A percentile compares a stretch with the other conserved stretches of the same genome.
Evolutionary conservation across 139 green algal species (phyloP).

Genomic region (Deuterostichococcus epilithicus): DNA sequence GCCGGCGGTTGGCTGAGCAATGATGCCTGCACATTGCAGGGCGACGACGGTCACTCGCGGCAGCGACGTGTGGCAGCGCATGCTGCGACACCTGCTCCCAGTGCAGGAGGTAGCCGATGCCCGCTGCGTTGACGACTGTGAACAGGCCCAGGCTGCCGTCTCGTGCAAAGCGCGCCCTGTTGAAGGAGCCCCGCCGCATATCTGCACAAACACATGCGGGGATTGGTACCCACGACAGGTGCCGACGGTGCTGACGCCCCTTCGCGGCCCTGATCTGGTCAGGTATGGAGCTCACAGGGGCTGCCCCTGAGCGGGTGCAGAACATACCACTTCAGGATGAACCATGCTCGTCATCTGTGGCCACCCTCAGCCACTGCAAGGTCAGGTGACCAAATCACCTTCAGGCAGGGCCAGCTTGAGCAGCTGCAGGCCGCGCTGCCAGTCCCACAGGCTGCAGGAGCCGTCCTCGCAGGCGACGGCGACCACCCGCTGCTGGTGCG

Average conservation of each 20-base stretch:
- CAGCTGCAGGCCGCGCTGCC: not conserved
- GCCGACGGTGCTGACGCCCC: too few species aligned
- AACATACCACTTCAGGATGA: too few species aligned
- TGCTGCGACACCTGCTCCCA: constrained; percentile 18
- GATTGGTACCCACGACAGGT: not conserved
- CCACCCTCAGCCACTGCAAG: too few species aligned
- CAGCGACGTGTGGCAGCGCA: too few species aligned
- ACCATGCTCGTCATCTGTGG: too few species aligned
- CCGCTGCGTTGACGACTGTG: constrained; percentile 6
- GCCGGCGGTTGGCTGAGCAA: too few species aligned
- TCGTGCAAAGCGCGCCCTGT: constrained; percentile 6
- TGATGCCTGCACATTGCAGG: not conserved
- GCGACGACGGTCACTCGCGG: not conserved
- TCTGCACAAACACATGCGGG: not conserved
- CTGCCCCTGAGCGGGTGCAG: too few species aligned
- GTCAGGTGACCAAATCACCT: too few species aligned
- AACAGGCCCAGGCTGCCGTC: constrained; percentile 8
- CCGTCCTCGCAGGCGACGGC: constrained; percentile 17
- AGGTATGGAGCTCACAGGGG: too few species aligned
- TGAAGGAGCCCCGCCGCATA: constrained; percentile 13
- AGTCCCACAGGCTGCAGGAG: constrained; percentile 16
- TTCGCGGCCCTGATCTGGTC: too few species aligned
- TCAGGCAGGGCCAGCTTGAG: constrained; percentile 7
- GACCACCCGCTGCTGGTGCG: constrained; percentile 14
- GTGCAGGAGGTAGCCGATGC: constrained; percentile 12